A percentile compares a stretch with the other conserved stretches of the same genome.
phyloP scores from a whole-genome alignment of 495 filamentous ascomycete species.

The Penicillium canariense region DNA sequence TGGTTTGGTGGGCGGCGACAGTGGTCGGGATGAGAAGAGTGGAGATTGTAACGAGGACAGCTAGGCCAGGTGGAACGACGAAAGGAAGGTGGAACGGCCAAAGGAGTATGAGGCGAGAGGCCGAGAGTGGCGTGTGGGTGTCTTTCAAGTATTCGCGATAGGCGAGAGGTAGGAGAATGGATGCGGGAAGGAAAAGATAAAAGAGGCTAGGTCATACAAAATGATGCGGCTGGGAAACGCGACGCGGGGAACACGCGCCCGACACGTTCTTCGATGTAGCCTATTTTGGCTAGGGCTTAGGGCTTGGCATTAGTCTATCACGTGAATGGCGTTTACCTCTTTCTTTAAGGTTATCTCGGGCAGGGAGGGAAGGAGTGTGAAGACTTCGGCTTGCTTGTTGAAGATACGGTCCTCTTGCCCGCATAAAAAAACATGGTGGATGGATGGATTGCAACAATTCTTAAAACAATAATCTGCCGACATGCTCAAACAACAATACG shows the following conservation, averaged over 20 bases:
- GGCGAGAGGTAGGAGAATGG: constrained; percentile 11
- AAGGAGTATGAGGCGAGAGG: neutral
- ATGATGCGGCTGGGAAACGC: constrained; percentile 20
- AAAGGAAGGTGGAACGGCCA: neutral
- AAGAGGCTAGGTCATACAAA: constrained; percentile 13
- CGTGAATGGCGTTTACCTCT: no score
- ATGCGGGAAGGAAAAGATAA: constrained; percentile 2
- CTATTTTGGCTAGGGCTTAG: constrained; percentile 24
- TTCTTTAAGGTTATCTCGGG: neutral
- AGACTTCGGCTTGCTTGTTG: no score
- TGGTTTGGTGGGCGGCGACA: constrained; percentile 10
- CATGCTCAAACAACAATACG: no score
- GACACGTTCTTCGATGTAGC: constrained; percentile 26
- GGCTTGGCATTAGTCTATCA: no score
- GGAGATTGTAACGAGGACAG: neutral
- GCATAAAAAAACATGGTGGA: no score
- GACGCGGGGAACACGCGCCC: constrained; percentile 20
- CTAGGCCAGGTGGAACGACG: neutral
- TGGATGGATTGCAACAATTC: no score
- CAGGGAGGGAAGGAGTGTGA: no score
- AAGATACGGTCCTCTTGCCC: no score
- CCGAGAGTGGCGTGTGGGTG: neutral
- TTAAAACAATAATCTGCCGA: no score
- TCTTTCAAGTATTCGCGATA: neutral
- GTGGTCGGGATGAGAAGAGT: constrained; percentile 17